Conservation (phyloP, 2,329 filamentous ascomycete species). For the Fusarium temperatum region DNA sequence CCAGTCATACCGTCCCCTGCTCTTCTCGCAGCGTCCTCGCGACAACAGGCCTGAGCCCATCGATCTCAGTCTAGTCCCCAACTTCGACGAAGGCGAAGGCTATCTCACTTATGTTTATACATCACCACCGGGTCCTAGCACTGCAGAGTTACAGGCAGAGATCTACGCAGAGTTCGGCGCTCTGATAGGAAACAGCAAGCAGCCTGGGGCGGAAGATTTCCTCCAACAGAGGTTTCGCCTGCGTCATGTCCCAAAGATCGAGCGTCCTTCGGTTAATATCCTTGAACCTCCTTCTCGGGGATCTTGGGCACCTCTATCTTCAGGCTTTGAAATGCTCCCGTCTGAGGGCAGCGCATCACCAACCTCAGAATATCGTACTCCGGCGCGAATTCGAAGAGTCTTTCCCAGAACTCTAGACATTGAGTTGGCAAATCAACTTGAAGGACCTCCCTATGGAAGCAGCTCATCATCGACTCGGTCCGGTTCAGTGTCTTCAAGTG, state of each 20-base stretch:
- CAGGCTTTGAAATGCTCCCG: neutral
- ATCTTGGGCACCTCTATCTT: neutral
- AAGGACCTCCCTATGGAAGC: neutral
- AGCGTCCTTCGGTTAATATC: neutral
- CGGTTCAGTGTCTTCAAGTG: neutral
- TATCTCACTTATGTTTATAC: too few relatives aligned
- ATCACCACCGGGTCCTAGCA: neutral
- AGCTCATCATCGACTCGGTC: neutral
- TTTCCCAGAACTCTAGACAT: neutral
- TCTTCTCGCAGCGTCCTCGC: conserved; percentile 8
- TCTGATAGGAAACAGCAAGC: neutral
- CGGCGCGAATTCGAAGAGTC: neutral
- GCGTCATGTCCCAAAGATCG: neutral
- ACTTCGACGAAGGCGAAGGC: neutral
- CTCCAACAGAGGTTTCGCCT: neutral
- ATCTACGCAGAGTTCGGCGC: neutral
- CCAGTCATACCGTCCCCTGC: neutral
- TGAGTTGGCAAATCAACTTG: neutral
- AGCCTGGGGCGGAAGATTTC: neutral
- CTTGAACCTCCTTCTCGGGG: neutral
- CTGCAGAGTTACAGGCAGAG: neutral
- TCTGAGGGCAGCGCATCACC: neutral
- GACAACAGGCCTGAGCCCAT: neutral
- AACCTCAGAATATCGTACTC: neutral
- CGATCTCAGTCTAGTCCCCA: neutral